A percentile compares a stretch with the other conserved stretches of the same genome.
Conservation (phyloP, 768 basidiomycete species). For the Leccinellum luteum region DNA sequence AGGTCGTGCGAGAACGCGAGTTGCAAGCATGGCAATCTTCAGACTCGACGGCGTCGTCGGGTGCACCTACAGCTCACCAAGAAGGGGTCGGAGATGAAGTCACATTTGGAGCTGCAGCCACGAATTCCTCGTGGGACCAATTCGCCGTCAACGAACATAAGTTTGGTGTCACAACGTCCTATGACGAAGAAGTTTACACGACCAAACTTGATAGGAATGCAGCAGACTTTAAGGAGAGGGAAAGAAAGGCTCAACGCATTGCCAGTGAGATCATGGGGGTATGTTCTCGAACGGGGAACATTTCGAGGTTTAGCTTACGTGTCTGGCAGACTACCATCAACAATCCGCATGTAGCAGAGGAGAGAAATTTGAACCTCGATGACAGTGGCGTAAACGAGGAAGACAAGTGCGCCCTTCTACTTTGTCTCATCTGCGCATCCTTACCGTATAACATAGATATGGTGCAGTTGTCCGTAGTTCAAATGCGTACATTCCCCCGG, state of each 20-base stretch:
- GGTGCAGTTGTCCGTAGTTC: constrained; percentile 86
- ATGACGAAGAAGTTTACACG: constrained; percentile 93
- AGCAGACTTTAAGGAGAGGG: constrained; percentile 85
- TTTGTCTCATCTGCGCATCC: constrained; percentile 19
- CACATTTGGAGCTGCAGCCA: constrained; percentile 61
- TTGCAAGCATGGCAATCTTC: constrained; percentile 73
- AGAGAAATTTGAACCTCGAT: constrained; percentile 64
- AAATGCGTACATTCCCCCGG: constrained; percentile 93
- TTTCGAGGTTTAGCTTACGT: constrained; percentile 9
- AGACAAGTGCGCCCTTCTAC: constrained; percentile 69
- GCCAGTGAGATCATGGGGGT: constrained; percentile 92
- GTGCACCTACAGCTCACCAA: constrained; percentile 24
- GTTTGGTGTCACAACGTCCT: constrained; percentile 89
- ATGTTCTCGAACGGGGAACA: constrained; percentile 27
- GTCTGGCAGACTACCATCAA: constrained; percentile 50
- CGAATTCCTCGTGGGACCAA: constrained; percentile 74
- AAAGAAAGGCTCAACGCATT: constrained; percentile 81
- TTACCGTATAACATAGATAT: constrained; percentile 53
- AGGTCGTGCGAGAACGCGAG: constrained; percentile 62
- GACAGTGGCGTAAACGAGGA: constrained; percentile 87
- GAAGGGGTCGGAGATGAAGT: constrained; percentile 54
- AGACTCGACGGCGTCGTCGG: constrained; percentile 32
- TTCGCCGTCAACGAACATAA: constrained; percentile 90
- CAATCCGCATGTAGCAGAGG: constrained; percentile 90
- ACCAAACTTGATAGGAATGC: constrained; percentile 85